Evolutionary conservation across 768 basidiomycete genomes (phyloP), one percentile per base, ranked within the genome.

Genomic region (Termitomyces sp.): DNA sequence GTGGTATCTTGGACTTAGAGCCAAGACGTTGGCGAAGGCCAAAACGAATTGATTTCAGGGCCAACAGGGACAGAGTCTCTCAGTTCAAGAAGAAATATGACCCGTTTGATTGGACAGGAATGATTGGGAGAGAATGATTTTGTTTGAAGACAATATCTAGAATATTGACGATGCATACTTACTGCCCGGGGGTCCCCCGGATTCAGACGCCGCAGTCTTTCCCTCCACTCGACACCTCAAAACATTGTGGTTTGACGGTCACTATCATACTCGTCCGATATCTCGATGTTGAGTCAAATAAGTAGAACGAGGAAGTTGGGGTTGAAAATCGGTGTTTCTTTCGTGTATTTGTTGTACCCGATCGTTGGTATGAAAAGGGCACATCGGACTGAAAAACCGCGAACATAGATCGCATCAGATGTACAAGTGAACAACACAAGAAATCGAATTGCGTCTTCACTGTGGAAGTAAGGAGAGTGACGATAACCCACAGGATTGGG

Each of bases 1-100:
- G 96, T 7, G 94, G 92, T 62, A 66, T 97, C 53, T 74, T 99
- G 46, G 94, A 93, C 12, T 65, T 97, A 36, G 94, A 96, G 65
- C 85, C 95, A 2, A 75, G 92, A 52, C 78, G 78, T 60, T 99
- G 96, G 96, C 73, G 89, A 50, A 79, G 85, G 60, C 94, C 96
- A 2, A 80, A 81, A 61, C 78, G 80, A 58, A 72, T 94, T 43
- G 94, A 96, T 62, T 79, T 79, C 36, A 72, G 80, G 45, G 76
- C 79, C 57, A 88, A 94, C 65, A 81, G 80, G 60, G 83, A 88
- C 47, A 76, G 95, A 49, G 83, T 91, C 49, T 72, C 73, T 31
- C 72, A 72, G 55, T 89, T 94, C 68, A 88, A 83, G 70, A 79
- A 80, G 60, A 83, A 77, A 68, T 98, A 95, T 66, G 84, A 82